These are phyloP conservation scores for Chytriomyces sp. DNA, from an alignment of 192 early-diverging fungal genomes.

Conservation along the genomic window DNA sequence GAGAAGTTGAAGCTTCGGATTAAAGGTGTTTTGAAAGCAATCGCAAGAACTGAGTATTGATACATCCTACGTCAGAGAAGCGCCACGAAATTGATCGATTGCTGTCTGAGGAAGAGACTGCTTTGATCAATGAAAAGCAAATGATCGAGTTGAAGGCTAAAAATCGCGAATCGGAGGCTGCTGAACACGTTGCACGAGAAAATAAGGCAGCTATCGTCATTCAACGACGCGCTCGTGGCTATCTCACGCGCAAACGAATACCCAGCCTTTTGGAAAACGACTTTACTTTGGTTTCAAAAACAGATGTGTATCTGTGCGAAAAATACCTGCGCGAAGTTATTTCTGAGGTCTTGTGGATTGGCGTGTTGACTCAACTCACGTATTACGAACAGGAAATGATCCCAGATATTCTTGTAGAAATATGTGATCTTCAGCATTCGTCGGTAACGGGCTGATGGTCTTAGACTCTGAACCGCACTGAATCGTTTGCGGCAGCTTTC, in stretches of 20 bases:
- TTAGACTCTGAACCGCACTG: background rate
- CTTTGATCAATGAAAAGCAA: background rate
- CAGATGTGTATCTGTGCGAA: constrained; percentile 1
- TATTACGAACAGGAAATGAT: constrained; percentile 17
- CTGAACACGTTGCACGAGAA: background rate
- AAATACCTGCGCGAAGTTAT: constrained; percentile 19
- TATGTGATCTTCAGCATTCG: constrained; percentile 13
- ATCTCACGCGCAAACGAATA: constrained; percentile 10
- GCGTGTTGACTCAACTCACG: background rate
- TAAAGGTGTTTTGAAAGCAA: background rate
- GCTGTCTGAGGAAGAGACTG: background rate
- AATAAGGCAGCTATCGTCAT: constrained; percentile 15
- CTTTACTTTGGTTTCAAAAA: background rate
- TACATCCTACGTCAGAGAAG: background rate
- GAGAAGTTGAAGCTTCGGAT: constrained; percentile 8
- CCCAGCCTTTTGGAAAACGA: background rate
- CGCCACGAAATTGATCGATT: background rate
- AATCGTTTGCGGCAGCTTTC: background rate
- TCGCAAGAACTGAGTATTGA: background rate
- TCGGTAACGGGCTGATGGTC: background rate
- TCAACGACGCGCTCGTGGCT: constrained; percentile 10
- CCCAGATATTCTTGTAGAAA: constrained; percentile 18
- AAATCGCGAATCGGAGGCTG: background rate
- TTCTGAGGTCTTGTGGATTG: constrained; percentile 5
- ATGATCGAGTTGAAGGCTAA: background rate